Evolutionary conservation across 140 eudicot genomes (phyloP), one percentile per base, ranked within the genome.

Genomic region (Erigeron philadelphicus): DNA sequence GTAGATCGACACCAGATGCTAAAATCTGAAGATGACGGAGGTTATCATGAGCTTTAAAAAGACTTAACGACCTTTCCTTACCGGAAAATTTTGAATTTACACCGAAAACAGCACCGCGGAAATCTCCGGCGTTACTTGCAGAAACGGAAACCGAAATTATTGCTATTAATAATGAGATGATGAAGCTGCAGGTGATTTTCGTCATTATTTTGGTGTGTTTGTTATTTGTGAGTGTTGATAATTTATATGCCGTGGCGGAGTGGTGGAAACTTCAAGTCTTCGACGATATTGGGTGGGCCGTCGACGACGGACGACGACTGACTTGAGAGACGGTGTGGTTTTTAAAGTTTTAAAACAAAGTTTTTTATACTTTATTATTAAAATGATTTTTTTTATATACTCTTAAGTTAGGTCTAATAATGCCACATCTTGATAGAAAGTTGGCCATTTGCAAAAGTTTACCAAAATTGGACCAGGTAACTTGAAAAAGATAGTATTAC

Each of bases 1-100:
- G 96, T 21, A 90, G 87, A 87, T 88, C 97, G 62, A 90, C 97
- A 58, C 88, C 94, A 66, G 94, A 84, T 74, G 94, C 85, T 23
- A 85, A 81, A 78, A 88, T 84, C 66, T 79, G 87, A 57, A 85
- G 85, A 61, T 90, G 96, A 16, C 97, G 96, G 66, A 76, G 77
- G 74, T 63, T 78, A 66, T 91, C 97, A 64, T 91, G 97, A 65
- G 94, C 94, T 77, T 78, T 85, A 9, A 91, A 85, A 46, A 86
- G 84, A 57, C 79, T 71, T 8, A 91, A 87, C 8, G 87, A 78
- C 21, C 83, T 72, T 59, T 86, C 82, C 50, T 76, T 72, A 10
- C 97, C 97, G 53, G 88, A 76, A 80, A 85, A 91, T 67, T 88
- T 87, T 42, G 82, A 86, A 64, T 73, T 81, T 4, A 90, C 90